These are phyloP conservation scores for Arthrobotrys sinensis DNA, from an alignment of 2,329 filamentous ascomycete species.

Conservation along the genomic window DNA sequence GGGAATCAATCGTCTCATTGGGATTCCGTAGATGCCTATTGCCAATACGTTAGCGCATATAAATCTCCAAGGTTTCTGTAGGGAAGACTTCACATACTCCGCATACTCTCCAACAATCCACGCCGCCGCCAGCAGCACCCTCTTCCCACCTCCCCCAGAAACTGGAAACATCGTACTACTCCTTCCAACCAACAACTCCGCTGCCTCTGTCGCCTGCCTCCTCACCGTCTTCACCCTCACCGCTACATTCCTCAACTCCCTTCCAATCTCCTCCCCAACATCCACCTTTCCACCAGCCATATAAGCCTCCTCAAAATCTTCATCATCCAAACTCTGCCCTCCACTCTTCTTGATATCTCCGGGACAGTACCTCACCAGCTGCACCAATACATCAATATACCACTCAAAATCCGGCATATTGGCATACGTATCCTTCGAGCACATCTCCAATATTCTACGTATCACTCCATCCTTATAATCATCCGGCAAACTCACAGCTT, in stretches of 20 bases:
- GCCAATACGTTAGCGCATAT: conserved; percentile 8
- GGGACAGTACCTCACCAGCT: conserved; percentile 82
- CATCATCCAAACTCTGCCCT: conserved; percentile 51
- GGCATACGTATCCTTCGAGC: conserved; percentile 87
- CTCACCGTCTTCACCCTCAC: conserved; percentile 91
- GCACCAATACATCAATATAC: conserved; percentile 92
- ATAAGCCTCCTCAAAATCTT: conserved; percentile 56
- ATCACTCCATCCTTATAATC: conserved; percentile 90
- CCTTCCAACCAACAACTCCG: conserved; percentile 80
- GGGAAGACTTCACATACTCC: conserved; percentile 65
- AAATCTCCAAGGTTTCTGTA: background rate
- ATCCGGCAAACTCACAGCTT: conserved; percentile 79
- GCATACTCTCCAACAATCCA: conserved; percentile 95
- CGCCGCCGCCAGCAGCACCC: conserved; percentile 80
- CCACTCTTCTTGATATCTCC: conserved; percentile 61
- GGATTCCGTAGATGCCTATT: conserved; percentile 74
- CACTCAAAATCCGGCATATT: conserved; percentile 94
- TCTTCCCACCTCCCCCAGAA: conserved; percentile 71
- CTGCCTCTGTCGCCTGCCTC: conserved; percentile 83
- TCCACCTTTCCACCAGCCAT: conserved; percentile 63
- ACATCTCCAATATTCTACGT: conserved; percentile 86
- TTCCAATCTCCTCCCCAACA: conserved; percentile 81
- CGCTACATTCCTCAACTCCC: conserved; percentile 88
- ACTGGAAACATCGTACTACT: conserved; percentile 69
- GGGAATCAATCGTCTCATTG: conserved; percentile 79